Percentiles rank a stretch among this genome's conserved stretches.
phyloP scores from a whole-genome alignment of 192 early-diverging fungal species.

The Rhizophagus sp. region DNA sequence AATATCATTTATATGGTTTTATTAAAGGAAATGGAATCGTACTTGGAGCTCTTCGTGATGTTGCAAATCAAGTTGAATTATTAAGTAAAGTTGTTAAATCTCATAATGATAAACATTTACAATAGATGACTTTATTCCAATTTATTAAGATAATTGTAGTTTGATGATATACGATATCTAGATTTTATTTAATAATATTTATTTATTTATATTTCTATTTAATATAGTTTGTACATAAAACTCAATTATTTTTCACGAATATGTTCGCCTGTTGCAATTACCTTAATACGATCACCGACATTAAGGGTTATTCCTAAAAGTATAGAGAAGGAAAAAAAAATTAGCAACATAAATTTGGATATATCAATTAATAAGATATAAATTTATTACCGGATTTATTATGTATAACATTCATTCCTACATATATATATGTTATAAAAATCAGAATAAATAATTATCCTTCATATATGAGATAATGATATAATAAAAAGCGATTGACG shows the following conservation, averaged over 20 bases:
- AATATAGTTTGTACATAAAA: too few relatives aligned
- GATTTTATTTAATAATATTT: not conserved
- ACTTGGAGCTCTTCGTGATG: conserved; percentile 67
- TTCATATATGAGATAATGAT: not conserved
- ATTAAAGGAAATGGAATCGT: conserved; percentile 80
- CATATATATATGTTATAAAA: not conserved
- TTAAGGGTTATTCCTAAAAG: not conserved
- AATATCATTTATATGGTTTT: conserved; percentile 81
- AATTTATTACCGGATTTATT: conserved; percentile 10
- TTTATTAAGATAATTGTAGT: too few relatives aligned
- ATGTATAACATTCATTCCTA: conserved; percentile 30
- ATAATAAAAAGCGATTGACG: not conserved
- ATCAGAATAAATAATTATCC: not conserved
- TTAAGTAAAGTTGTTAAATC: conserved; percentile 52
- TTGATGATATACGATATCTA: too few relatives aligned
- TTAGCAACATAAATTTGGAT: not conserved
- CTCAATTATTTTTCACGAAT: not conserved
- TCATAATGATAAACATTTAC: conserved; percentile 34
- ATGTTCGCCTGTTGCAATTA: conserved; percentile 22
- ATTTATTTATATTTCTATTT: not conserved
- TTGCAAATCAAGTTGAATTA: conserved; percentile 73
- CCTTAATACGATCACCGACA: conserved; percentile 1
- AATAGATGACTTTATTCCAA: not conserved
- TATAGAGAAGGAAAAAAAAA: not conserved
- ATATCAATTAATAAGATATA: not conserved